These are phyloP conservation scores for Celoporthe dispersa DNA, from an alignment of 2,329 filamentous ascomycete genomes.

Conservation along the genomic window DNA sequence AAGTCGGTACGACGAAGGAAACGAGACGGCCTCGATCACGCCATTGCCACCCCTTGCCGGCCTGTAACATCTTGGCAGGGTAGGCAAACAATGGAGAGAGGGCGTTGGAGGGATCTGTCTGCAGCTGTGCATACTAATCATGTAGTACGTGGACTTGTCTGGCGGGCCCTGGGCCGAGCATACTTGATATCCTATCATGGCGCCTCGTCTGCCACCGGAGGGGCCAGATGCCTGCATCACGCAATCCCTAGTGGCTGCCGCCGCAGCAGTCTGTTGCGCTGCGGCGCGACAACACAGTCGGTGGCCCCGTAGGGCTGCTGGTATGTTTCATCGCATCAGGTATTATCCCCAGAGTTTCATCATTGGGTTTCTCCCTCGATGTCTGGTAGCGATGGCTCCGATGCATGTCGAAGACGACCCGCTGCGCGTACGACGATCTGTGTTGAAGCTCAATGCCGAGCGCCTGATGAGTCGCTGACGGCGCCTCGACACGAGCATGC, in stretches of 20 bases:
- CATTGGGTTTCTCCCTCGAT: not conserved
- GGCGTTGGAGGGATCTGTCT: not conserved
- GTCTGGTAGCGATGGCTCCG: not conserved
- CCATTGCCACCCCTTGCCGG: conserved; percentile 1
- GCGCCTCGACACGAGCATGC: not conserved
- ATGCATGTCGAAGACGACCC: not conserved
- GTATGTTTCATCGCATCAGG: not conserved
- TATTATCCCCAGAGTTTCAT: not conserved
- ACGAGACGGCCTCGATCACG: not conserved
- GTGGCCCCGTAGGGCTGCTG: not conserved
- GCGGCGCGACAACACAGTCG: not conserved
- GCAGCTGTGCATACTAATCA: not conserved
- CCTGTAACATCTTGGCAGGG: not conserved
- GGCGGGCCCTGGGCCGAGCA: not conserved
- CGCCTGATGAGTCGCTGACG: not conserved
- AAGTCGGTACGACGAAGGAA: not conserved
- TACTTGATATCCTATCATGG: not conserved
- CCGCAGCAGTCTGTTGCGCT: not conserved
- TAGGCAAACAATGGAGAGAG: not conserved
- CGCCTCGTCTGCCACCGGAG: not conserved
- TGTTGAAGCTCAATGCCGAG: not conserved
- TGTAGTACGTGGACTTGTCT: not conserved
- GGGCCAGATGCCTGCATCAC: not conserved
- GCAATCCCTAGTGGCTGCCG: not conserved
- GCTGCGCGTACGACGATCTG: not conserved